A percentile compares a stretch with the other conserved stretches of the same genome.
Conservation (phyloP, 1,284 basidiomycete genomes). For the Anthracocystis panici-leucophaei region DNA sequence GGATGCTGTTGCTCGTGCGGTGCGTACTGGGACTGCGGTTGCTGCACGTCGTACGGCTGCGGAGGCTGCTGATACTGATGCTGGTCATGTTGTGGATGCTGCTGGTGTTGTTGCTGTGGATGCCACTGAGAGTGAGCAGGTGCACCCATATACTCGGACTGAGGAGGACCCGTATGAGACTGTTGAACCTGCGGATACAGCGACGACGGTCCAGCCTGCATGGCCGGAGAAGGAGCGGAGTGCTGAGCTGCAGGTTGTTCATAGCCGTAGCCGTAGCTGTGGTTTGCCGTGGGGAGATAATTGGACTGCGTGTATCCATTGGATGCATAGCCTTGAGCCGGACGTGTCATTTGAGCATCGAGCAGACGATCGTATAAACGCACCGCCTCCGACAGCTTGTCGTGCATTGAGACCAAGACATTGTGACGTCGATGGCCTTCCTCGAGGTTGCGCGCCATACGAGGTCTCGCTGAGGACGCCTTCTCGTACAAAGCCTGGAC, state of each 20-base stretch:
- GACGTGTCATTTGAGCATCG: conserved; percentile 78
- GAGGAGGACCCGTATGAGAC: conserved; percentile 1
- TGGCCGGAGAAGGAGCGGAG: no score
- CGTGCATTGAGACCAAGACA: conserved; percentile 90
- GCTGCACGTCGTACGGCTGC: background rate
- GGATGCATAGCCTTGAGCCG: conserved; percentile 26
- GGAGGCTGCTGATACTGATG: conserved; percentile 12
- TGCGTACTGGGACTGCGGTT: conserved; percentile 9
- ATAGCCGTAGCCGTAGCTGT: conserved; percentile 27
- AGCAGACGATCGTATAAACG: conserved; percentile 87
- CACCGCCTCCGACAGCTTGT: conserved; percentile 89
- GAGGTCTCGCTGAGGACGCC: conserved; percentile 83
- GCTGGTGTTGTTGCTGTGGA: conserved; percentile 20
- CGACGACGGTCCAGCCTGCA: conserved; percentile 18
- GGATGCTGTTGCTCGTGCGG: conserved; percentile 1
- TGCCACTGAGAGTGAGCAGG: conserved; percentile 20
- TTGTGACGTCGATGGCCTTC: conserved; percentile 88
- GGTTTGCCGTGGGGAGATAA: conserved; percentile 9
- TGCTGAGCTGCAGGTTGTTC: conserved; percentile 13
- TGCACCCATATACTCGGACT: conserved; percentile 6
- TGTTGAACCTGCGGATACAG: conserved; percentile 26
- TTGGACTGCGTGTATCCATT: conserved; percentile 11
- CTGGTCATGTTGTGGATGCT: conserved; percentile 14
- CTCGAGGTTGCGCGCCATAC: conserved; percentile 84
- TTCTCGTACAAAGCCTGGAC: conserved; percentile 80